These are phyloP conservation scores for Rhinocladiella mackenziei DNA, from an alignment of 2,329 filamentous ascomycete species.

Conservation along the genomic window DNA sequence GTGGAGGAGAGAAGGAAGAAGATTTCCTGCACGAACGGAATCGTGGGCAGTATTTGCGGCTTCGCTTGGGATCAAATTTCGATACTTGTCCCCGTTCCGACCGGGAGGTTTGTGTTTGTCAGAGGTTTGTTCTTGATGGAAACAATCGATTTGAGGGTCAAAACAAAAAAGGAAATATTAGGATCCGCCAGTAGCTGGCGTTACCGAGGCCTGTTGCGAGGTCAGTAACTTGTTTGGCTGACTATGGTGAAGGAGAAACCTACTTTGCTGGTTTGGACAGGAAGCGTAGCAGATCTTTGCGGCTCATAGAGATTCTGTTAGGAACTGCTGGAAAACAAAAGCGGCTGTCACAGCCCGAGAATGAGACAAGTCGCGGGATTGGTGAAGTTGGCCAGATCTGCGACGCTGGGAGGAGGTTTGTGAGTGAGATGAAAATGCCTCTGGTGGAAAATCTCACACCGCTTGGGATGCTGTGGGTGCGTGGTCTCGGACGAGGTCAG, in stretches of 20 bases:
- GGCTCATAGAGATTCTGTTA: constrained; percentile 69
- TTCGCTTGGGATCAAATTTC: constrained; percentile 54
- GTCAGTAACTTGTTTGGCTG: constrained; percentile 12
- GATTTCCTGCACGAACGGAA: constrained; percentile 80
- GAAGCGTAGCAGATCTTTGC: constrained; percentile 84
- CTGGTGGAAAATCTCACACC: constrained; percentile 11
- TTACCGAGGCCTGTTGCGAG: constrained; percentile 59
- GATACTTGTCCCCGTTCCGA: constrained; percentile 58
- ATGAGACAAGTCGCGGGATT: constrained; percentile 1
- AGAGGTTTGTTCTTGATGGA: constrained; percentile 60
- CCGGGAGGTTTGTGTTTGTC: constrained; percentile 71
- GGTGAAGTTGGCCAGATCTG: constrained; percentile 22
- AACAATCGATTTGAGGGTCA: constrained; percentile 21
- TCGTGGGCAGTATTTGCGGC: constrained; percentile 66
- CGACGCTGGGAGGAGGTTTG: constrained; percentile 11
- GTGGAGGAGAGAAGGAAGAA: constrained; percentile 77
- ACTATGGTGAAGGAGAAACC: constrained; percentile 37
- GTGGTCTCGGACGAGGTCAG: no score
- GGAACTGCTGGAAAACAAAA: constrained; percentile 8
- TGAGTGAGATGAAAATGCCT: constrained; percentile 15
- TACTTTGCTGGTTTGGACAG: constrained; percentile 93
- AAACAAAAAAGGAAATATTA: constrained; percentile 22
- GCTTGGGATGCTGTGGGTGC: no score
- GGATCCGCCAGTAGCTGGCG: constrained; percentile 34
- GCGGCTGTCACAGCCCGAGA: constrained; percentile 14